Evolutionary conservation across 768 basidiomycete species (phyloP).

Genomic region (Kwoniella heveanensis): DNA sequence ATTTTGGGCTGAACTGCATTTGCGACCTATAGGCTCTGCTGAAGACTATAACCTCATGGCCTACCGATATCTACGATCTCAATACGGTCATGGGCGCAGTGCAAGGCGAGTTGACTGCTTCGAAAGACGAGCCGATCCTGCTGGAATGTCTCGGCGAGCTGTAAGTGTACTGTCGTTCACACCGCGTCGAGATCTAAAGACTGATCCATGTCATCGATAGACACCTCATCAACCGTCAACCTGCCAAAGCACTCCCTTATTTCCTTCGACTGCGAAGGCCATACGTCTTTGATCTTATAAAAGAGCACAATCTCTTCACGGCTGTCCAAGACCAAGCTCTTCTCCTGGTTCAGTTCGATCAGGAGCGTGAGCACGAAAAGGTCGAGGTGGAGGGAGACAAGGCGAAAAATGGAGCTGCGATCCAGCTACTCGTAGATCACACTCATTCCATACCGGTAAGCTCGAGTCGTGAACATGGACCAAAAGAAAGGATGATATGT

Average conservation of each 20-base stretch:
- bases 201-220: constrained; percentile 57
- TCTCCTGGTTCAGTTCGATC: constrained; percentile 89
- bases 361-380: constrained; percentile 60
- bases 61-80: constrained; percentile 84
- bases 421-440: constrained; percentile 85
- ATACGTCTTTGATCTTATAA: constrained; percentile 91
- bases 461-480: constrained; percentile 18
- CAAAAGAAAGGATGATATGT: not conserved
- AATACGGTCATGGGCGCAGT: constrained; percentile 85
- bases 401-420: constrained; percentile 68
- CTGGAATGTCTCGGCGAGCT: constrained; percentile 94
- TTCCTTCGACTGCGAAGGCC: constrained; percentile 81
- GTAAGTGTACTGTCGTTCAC: constrained; percentile 58
- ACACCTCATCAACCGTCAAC: constrained; percentile 83
- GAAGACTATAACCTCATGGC: constrained; percentile 82
- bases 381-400: constrained; percentile 29
- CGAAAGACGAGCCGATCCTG: constrained; percentile 65
- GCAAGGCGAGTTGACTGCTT: constrained; percentile 72
- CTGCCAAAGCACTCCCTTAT: constrained; percentile 88
- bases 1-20: not conserved
- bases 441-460: constrained; percentile 92
- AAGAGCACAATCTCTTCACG: constrained; percentile 89
- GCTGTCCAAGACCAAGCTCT: constrained; percentile 92
- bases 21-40: constrained; percentile 65
- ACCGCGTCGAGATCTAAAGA: not conserved